phyloP scores from a whole-genome alignment of 139 green algal species.

The Pedinophyceae sp. region DNA sequence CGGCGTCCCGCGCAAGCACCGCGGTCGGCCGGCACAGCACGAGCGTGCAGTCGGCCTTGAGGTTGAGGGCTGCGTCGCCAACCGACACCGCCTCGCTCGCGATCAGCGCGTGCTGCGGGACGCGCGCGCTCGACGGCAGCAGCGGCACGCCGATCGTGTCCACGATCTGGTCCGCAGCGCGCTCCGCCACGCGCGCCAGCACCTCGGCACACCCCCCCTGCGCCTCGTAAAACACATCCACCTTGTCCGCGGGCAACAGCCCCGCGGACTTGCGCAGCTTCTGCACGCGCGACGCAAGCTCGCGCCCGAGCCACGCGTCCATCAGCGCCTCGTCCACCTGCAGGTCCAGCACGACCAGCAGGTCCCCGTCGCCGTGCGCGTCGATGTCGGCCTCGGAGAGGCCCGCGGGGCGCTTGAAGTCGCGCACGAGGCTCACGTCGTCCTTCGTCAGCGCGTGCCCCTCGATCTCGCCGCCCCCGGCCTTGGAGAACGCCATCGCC shows the following conservation, averaged over 20 bases:
- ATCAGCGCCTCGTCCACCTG: conserved; percentile 37
- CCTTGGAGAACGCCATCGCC: conserved; percentile 46
- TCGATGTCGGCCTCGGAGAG: conserved; percentile 38
- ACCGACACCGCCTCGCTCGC: no score
- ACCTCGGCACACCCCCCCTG: no score
- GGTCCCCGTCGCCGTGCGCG: conserved; percentile 63
- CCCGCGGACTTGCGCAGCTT: conserved; percentile 83
- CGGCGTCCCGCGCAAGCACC: no score
- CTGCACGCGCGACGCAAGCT: conserved; percentile 92
- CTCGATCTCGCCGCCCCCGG: conserved; percentile 36
- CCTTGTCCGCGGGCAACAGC: conserved; percentile 42
- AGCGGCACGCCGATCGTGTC: no score
- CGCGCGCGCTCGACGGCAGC: no score
- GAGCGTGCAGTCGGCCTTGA: no score
- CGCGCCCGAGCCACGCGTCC: conserved; percentile 56
- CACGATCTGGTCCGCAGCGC: no score
- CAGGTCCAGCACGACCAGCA: conserved; percentile 88
- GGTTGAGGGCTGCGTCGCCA: no score
- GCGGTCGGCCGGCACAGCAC: no score
- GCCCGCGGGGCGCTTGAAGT: conserved; percentile 56
- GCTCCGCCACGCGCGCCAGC: no score
- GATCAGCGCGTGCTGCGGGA: no score
- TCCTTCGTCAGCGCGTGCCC: conserved; percentile 37
- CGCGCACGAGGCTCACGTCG: conserved; percentile 68
- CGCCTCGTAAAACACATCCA: conserved; percentile 64